phyloP scores from a whole-genome alignment of 495 filamentous ascomycete genomes.

The Penicillium samsonianum region DNA sequence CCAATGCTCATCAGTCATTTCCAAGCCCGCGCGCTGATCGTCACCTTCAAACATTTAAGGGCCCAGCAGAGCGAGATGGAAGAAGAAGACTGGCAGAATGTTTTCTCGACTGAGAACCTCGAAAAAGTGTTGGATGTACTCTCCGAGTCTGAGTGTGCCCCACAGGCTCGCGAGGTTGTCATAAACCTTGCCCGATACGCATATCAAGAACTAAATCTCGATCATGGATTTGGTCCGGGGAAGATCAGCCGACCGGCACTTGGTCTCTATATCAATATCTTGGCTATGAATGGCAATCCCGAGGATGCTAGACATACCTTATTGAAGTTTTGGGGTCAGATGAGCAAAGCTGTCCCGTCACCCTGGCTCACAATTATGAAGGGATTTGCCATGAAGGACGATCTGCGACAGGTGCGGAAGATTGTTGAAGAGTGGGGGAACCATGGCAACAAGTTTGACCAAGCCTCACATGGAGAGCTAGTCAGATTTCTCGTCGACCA shows the following conservation, averaged over 20 bases:
- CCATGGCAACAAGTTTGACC: constrained; percentile 37
- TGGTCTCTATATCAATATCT: constrained; percentile 51
- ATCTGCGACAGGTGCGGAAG: constrained; percentile 45
- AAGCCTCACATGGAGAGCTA: constrained; percentile 41
- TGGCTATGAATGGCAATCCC: constrained; percentile 60
- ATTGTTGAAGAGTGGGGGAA: constrained; percentile 32
- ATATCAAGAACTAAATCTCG: constrained; percentile 53
- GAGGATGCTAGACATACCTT: constrained; percentile 57
- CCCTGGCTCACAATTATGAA: constrained; percentile 63
- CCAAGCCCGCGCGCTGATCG: constrained; percentile 59
- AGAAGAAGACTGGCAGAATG: constrained; percentile 35
- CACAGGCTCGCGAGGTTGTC: constrained; percentile 36
- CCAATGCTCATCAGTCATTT: constrained; percentile 59
- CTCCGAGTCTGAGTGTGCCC: constrained; percentile 39
- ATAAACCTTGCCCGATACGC: constrained; percentile 57
- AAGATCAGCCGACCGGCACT: constrained; percentile 46
- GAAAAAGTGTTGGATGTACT: constrained; percentile 45
- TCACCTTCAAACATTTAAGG: constrained; percentile 61
- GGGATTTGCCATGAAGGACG: constrained; percentile 67
- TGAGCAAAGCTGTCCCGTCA: constrained; percentile 33
- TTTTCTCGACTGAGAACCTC: constrained; percentile 55
- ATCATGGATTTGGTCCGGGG: constrained; percentile 40
- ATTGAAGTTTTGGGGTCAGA: constrained; percentile 43
- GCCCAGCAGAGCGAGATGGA: constrained; percentile 39
- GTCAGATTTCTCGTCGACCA: constrained; percentile 39